phyloP scores from a whole-genome alignment of 208 protist species.

The Zelonia costaricensis region DNA sequence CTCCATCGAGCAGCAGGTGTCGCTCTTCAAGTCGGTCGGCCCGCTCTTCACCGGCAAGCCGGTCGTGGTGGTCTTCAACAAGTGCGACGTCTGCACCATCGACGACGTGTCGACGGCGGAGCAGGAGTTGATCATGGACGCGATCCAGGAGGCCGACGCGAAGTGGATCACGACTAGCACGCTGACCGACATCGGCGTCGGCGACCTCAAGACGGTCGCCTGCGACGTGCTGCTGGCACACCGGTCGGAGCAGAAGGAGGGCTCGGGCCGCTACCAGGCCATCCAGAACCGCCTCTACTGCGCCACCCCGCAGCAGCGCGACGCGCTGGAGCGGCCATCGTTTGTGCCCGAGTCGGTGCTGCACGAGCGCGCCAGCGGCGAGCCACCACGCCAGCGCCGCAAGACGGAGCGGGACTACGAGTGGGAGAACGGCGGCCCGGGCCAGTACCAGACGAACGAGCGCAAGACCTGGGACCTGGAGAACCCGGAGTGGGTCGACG shows the following conservation, averaged over 20 bases:
- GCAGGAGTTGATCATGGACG: constrained; percentile 80
- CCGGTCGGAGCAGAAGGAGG: constrained; percentile 95
- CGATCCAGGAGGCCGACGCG: constrained; percentile 80
- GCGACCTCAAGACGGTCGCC: constrained; percentile 90
- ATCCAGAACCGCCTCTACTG: constrained; percentile 94
- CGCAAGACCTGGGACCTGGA: constrained; percentile 92
- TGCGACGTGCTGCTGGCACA: constrained; percentile 96
- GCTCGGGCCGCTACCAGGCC: constrained; percentile 89
- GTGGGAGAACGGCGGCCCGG: constrained; percentile 92
- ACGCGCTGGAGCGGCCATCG: constrained; percentile 74
- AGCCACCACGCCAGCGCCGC: constrained; percentile 48
- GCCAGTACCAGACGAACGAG: constrained; percentile 90
- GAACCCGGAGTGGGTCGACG: constrained; percentile 97
- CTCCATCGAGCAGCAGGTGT: constrained; percentile 97
- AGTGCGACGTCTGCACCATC: constrained; percentile 97
- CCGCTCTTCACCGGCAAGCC: constrained; percentile 99
- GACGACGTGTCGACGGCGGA: constrained; percentile 90
- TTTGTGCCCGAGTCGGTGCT: constrained; percentile 85
- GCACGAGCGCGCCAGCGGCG: constrained; percentile 34
- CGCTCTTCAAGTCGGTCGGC: constrained; percentile 98
- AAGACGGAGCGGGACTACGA: constrained; percentile 93
- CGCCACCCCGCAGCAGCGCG: constrained; percentile 85
- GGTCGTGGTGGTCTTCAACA: constrained; percentile 99
- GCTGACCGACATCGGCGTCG: constrained; percentile 95
- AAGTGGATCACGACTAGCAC: constrained; percentile 95